Evolutionary conservation across 2,329 filamentous ascomycete species (phyloP).

Genomic region (Coleophoma eucalyptorum): DNA sequence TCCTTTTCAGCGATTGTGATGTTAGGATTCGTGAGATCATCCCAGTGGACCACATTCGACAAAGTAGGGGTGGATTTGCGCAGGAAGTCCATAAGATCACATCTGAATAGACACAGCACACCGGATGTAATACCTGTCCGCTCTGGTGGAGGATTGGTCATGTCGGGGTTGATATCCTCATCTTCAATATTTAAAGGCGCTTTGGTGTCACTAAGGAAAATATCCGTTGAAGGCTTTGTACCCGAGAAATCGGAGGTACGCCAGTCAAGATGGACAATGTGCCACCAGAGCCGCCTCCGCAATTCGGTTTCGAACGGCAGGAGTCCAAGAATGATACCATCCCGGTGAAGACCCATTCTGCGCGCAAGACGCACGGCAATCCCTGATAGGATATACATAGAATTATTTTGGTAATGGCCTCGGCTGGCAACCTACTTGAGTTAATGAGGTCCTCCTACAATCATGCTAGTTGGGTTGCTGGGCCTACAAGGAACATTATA

Average conservation of each 20-base stretch:
- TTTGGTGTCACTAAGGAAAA: conserved; percentile 40
- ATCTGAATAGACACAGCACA: conserved; percentile 22
- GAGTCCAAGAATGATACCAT: conserved; percentile 46
- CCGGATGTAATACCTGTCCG: conserved; percentile 42
- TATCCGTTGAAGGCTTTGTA: conserved; percentile 32
- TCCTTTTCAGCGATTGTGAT: conserved; percentile 13
- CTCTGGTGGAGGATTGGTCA: conserved; percentile 37
- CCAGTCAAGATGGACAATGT: conserved; percentile 49
- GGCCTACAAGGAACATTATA: conserved; percentile 8
- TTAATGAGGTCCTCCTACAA: not conserved
- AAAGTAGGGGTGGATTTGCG: conserved; percentile 31
- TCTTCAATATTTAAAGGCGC: conserved; percentile 51
- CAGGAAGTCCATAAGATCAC: conserved; percentile 36
- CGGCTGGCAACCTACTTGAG: conserved; percentile 2
- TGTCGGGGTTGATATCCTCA: conserved; percentile 39
- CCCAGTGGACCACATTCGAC: conserved; percentile 10
- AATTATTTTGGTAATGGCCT: conserved; percentile 3
- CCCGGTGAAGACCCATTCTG: conserved; percentile 12
- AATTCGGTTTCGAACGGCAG: conserved; percentile 47
- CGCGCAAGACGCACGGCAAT: conserved; percentile 10
- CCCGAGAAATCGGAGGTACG: conserved; percentile 45
- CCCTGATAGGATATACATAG: conserved; percentile 7
- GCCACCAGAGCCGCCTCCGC: conserved; percentile 54
- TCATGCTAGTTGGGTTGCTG: not conserved
- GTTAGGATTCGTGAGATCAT: conserved; percentile 7